Base-by-base conservation (phyloP, 1,284 basidiomycete species). In the Leucoagaricus sp. region DNA sequence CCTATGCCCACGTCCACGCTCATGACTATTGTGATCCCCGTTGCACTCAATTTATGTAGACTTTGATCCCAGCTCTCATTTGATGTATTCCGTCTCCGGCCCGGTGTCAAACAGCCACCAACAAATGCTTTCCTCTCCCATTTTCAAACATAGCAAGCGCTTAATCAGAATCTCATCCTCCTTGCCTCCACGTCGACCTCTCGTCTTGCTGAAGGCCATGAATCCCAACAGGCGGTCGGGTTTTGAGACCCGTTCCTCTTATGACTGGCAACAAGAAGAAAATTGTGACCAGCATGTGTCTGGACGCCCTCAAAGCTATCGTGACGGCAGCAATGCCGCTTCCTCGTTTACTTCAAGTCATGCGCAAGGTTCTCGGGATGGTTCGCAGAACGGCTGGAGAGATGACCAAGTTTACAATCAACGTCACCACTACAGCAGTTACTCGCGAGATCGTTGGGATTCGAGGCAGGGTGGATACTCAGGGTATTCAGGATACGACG, bases 151-250 rank as follows among this genome's bases (percentile, higher is more conserved):
- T 23, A 15, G 2, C 36, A 29, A 23, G 9, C 34, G 46, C 40
- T 55, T 49, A 49, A 46, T 48, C 53, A 55, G 41, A 28, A 55
- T 49, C 21, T 28, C 34, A 25, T 15, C 53, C 25, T 48, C 28
- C 12, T n/a, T 33, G n/a, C 36, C 33, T 40, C 45, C 45, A n/a
- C 36, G 47, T 26, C 40, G 23, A 5, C 17, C 17, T 31, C 26
- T 28, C 21, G 31, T 31, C 40, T 49, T 41, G n/a, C 45, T 45
- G 54, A 29, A 28, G 47, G 54, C 25, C 17, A 55, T 55, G 54
- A 47, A 29, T 21, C 54, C 54, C 21, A 29, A 45, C 29, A 42
- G 40, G 31, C 47, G 13, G 5, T 17, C 47, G 12, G 29, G 41
- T 3, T 21, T n/a, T 42, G 12, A 19, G 21, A 31, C 3, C n/a